Evolutionary conservation across 805 yeast species (phyloP).

Genomic region (Cyberlindnera subsufficiens): DNA sequence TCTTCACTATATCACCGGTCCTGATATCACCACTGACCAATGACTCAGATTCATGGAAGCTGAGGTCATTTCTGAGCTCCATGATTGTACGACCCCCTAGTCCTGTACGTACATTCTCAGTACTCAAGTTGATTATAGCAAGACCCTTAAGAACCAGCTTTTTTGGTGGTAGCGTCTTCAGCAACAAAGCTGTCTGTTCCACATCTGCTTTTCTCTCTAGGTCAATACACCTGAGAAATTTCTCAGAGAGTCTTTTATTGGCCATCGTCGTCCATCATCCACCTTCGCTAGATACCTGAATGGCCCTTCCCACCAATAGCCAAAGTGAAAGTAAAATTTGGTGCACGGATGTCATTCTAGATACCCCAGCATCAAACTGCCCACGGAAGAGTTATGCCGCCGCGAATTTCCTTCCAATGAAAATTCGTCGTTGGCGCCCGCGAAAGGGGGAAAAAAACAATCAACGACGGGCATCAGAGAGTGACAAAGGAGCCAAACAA

Average conservation of each 20-base stretch:
- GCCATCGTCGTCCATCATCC: background rate
- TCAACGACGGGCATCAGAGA: too few relatives aligned
- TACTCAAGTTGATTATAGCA: constrained; percentile 62
- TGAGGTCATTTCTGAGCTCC: constrained; percentile 57
- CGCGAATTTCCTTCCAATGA: background rate
- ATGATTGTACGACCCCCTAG: constrained; percentile 69
- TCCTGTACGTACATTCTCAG: constrained; percentile 66
- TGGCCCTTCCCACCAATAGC: too few relatives aligned
- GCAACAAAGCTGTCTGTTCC: constrained; percentile 27
- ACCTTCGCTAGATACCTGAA: too few relatives aligned
- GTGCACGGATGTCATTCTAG: too few relatives aligned
- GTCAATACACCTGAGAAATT: constrained; percentile 15
- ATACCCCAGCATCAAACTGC: background rate
- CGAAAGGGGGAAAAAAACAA: background rate
- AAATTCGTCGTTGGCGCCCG: background rate
- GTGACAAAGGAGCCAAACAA: too few relatives aligned
- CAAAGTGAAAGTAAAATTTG: too few relatives aligned
- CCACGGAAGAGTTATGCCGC: background rate
- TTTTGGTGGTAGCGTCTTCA: constrained; percentile 51
- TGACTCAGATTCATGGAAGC: constrained; percentile 28
- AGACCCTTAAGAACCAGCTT: constrained; percentile 65
- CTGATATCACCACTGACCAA: constrained; percentile 47
- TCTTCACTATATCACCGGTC: constrained; percentile 71
- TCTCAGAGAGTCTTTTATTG: constrained; percentile 7
- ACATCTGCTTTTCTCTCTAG: constrained; percentile 19